These are phyloP conservation scores for Voacanga thouarsii DNA, from an alignment of 257 asterid species.

Conservation along the genomic window DNA sequence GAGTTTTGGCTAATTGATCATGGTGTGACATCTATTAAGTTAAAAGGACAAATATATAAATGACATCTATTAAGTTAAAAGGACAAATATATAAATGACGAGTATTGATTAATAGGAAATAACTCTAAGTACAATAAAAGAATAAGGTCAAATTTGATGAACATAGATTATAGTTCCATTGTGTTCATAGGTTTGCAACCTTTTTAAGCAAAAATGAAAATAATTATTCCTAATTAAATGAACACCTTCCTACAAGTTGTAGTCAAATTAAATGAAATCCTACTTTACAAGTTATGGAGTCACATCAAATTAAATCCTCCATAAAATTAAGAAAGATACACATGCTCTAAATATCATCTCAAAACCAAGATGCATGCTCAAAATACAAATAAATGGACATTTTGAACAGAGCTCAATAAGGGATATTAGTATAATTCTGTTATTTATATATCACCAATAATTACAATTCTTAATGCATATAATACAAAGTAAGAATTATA, in stretches of 20 bases:
- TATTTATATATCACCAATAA: background rate
- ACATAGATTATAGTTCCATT: too few species aligned
- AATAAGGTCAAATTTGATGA: background rate
- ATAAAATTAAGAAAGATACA: background rate
- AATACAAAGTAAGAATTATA: background rate
- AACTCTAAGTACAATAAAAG: background rate
- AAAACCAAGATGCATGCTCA: background rate
- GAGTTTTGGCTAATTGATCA: too few species aligned
- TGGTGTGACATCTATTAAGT: too few species aligned
- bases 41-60: too few species aligned
- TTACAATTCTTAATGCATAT: background rate
- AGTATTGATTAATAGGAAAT: background rate
- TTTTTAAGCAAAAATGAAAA: background rate
- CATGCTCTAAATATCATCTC: background rate
- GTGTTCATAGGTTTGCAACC: too few species aligned
- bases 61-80: too few species aligned
- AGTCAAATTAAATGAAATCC: too few species aligned
- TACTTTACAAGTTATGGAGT: background rate
- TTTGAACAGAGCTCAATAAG: background rate
- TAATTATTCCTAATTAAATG: background rate
- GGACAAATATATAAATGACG: conserved; percentile 1
- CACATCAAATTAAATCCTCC: background rate
- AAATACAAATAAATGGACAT: background rate
- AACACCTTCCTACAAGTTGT: too few species aligned
- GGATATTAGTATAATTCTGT: background rate